These are phyloP conservation scores for Avena sativa DNA, from an alignment of 176 grass and related monocot species.

Conservation along the genomic window DNA sequence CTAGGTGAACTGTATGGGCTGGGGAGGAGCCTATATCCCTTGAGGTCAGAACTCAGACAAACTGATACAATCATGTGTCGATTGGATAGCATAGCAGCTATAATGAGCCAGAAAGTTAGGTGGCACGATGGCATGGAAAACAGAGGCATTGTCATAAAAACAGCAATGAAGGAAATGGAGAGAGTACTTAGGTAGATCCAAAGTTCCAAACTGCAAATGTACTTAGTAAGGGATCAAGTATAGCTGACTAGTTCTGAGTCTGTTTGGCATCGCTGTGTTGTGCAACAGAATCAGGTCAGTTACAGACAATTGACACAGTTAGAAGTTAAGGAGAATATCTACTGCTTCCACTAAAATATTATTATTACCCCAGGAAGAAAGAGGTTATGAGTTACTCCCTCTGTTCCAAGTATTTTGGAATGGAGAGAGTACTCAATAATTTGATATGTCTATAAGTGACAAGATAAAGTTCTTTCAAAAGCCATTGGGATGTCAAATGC, in stretches of 20 bases:
- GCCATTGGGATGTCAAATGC: background rate
- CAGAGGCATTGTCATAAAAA: background rate
- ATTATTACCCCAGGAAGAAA: slow-evolving; percentile 8
- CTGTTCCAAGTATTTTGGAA: too few species aligned
- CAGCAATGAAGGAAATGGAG: background rate
- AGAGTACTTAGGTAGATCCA: background rate
- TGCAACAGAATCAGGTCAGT: background rate
- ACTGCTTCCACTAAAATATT: slow-evolving; percentile 8
- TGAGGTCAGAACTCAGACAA: background rate
- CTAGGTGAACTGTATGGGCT: too few species aligned
- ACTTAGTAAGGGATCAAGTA: background rate
- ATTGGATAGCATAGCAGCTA: background rate
- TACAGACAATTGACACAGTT: background rate
- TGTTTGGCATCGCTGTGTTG: background rate
- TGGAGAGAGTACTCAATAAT: background rate
- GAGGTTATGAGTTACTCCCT: background rate
- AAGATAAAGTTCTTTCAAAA: slow-evolving; percentile 5
- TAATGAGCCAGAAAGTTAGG: background rate
- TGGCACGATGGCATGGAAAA: background rate
- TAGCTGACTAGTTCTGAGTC: background rate
- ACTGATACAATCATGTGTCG: background rate
- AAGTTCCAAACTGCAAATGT: slow-evolving; percentile 11
- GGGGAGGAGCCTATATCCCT: background rate
- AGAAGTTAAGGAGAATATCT: background rate
- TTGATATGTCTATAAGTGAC: background rate